Percentiles rank a stretch among this genome's conserved stretches.
phyloP scores from a whole-genome alignment of 306 rosid genomes.

The Hippophae rhamnoides region DNA sequence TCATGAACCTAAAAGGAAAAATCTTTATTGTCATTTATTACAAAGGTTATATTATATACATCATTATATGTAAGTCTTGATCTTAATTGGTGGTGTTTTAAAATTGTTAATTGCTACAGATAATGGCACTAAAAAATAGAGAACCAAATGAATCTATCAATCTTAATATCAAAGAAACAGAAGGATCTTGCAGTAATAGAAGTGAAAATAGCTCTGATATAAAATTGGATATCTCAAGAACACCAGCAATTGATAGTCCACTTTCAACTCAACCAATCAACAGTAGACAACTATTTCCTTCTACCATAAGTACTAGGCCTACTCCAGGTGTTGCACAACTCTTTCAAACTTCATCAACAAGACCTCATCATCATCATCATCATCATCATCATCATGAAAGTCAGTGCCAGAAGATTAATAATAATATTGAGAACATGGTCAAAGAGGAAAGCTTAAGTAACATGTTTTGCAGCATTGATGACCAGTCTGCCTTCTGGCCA shows the following conservation, averaged over 20 bases:
- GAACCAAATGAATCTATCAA: constrained; percentile 94
- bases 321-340: constrained; percentile 50
- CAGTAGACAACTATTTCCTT: constrained; percentile 51
- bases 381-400: background rate
- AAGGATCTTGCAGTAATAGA: constrained; percentile 93
- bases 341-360: constrained; percentile 52
- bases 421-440: constrained; percentile 41
- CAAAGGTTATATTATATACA: no score
- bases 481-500: constrained; percentile 95
- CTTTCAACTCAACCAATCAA: constrained; percentile 22
- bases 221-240: constrained; percentile 82
- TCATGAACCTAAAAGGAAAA: background rate
- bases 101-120: constrained; percentile 26
- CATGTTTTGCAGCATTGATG: constrained; percentile 88
- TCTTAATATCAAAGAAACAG: constrained; percentile 85
- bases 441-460: constrained; percentile 77
- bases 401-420: constrained; percentile 44
- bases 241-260: constrained; percentile 66
- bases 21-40: no score
- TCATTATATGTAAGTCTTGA: no score
- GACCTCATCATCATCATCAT: constrained; percentile 34
- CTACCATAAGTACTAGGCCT: constrained; percentile 25
- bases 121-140: constrained; percentile 79
- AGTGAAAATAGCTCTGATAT: constrained; percentile 96
- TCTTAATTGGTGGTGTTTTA: no score